Evolutionary conservation across 257 asterid species (phyloP).

Genomic region (Thymus mandschuricus): DNA sequence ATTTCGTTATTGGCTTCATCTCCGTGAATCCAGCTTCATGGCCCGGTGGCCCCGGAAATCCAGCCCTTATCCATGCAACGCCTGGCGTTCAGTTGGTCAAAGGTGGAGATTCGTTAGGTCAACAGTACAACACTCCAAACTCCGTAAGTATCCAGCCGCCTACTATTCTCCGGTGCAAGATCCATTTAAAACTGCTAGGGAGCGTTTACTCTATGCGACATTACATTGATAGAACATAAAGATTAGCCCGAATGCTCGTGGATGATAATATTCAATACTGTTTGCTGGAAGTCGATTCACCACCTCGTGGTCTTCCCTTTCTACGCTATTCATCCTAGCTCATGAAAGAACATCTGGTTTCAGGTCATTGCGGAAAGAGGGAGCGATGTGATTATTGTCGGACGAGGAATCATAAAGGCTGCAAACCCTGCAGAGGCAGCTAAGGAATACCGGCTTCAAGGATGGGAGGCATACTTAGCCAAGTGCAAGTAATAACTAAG

Average conservation of each 20-base stretch:
- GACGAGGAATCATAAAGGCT: conserved; percentile 94
- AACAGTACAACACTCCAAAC: conserved; percentile 86
- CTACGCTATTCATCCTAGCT: not conserved
- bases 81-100: conserved; percentile 95
- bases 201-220: too few species aligned
- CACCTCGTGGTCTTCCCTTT: not conserved
- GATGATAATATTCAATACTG: too few species aligned
- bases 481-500: conserved; percentile 51
- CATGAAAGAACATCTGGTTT: conserved; percentile 18
- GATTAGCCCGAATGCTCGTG: not conserved
- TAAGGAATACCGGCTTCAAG: conserved; percentile 82
- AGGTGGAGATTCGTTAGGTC: conserved; percentile 97
- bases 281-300: not conserved
- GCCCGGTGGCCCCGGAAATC: conserved; percentile 82
- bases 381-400: conserved; percentile 90
- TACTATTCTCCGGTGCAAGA: not conserved
- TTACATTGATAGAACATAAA: too few species aligned
- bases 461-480: conserved; percentile 84
- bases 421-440: conserved; percentile 84
- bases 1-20: conserved; percentile 95
- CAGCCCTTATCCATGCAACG: conserved; percentile 85
- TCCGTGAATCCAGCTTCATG: conserved; percentile 95
- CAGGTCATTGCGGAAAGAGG: conserved; percentile 92
- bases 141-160: conserved; percentile 61
- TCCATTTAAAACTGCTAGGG: not conserved